Evolutionary conservation across 2,329 filamentous ascomycete species (phyloP).

Genomic region (Tolypocladium pustulatum): DNA sequence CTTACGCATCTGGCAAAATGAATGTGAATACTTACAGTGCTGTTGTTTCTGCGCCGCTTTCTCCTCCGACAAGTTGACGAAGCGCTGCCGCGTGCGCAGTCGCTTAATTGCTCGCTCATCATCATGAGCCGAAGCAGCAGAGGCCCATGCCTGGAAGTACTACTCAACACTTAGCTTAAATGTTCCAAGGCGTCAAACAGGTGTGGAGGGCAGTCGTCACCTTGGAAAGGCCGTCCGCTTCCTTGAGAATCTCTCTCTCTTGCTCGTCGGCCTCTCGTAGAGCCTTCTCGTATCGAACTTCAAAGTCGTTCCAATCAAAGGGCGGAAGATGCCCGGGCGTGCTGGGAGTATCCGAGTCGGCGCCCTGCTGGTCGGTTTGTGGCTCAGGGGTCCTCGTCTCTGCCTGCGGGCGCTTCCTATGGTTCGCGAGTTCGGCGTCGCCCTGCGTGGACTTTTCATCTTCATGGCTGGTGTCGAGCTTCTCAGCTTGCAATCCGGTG

Average conservation of each 20-base stretch:
- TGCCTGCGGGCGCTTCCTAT: slow-evolving; percentile 9
- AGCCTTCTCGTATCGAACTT: slow-evolving; percentile 55
- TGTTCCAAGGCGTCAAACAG: not conserved
- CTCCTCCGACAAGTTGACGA: slow-evolving; percentile 65
- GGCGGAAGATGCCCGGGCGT: slow-evolving; percentile 40
- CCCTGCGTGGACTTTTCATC: slow-evolving; percentile 5
- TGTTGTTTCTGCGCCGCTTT: slow-evolving; percentile 63
- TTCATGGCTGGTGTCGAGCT: slow-evolving; percentile 3
- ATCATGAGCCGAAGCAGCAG: slow-evolving; percentile 61
- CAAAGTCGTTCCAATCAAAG: slow-evolving; percentile 73
- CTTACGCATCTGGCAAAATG: not conserved
- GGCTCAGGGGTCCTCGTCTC: slow-evolving; percentile 27
- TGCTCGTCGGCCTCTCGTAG: slow-evolving; percentile 51
- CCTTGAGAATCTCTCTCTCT: slow-evolving; percentile 55
- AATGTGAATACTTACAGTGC: slow-evolving; percentile 53
- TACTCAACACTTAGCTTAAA: slow-evolving; percentile 20
- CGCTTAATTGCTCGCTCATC: slow-evolving; percentile 68
- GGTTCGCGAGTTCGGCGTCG: slow-evolving; percentile 11
- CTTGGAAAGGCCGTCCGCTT: slow-evolving; percentile 58
- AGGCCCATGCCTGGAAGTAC: slow-evolving; percentile 75
- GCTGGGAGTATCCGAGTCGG: slow-evolving; percentile 28
- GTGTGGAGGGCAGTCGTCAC: slow-evolving; percentile 24
- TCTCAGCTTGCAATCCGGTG: slow-evolving; percentile 2
- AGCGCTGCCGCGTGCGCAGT: slow-evolving; percentile 67
- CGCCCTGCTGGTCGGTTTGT: slow-evolving; percentile 19